A percentile compares a stretch with the other conserved stretches of the same genome.
Evolutionary conservation across 2,329 filamentous ascomycete species (phyloP).

Genomic region (Clonostachys solani): DNA sequence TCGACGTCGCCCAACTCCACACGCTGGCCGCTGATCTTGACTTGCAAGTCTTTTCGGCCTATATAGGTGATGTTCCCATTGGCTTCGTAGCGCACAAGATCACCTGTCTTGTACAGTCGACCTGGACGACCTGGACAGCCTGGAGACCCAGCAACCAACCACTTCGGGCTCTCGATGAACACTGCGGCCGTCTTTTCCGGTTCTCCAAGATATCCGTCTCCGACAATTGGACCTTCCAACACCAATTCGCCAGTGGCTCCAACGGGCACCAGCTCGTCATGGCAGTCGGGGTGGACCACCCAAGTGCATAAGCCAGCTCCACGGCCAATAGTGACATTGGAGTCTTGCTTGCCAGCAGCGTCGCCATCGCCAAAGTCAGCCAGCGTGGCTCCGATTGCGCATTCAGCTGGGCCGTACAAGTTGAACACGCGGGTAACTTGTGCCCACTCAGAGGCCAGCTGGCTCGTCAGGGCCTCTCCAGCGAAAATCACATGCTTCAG

Average conservation of each 20-base stretch:
- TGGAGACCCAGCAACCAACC: constrained; percentile 1
- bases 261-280: constrained; percentile 1
- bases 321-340: constrained; percentile 3
- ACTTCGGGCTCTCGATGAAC: constrained; percentile 3
- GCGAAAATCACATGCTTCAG: constrained; percentile 3
- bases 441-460: constrained; percentile 8
- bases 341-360: constrained; percentile 17
- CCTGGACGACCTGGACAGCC: constrained; percentile 30
- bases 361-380: background rate
- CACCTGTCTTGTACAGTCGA: constrained; percentile 40
- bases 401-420: constrained; percentile 17
- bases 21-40: constrained; percentile 53
- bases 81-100: constrained; percentile 33
- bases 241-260: constrained; percentile 31
- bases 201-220: constrained; percentile 4
- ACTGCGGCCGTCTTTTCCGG: constrained; percentile 5
- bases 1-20: constrained; percentile 38
- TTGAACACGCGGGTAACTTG: constrained; percentile 2
- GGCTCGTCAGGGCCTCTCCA: constrained; percentile 7
- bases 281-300: constrained; percentile 11
- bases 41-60: constrained; percentile 54
- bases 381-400: constrained; percentile 6
- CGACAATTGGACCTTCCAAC: constrained; percentile 24
- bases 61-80: constrained; percentile 35
- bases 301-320: constrained; percentile 7